Evolutionary conservation across 306 rosid species (phyloP).

Genomic region (Vachellia pachyceras): DNA sequence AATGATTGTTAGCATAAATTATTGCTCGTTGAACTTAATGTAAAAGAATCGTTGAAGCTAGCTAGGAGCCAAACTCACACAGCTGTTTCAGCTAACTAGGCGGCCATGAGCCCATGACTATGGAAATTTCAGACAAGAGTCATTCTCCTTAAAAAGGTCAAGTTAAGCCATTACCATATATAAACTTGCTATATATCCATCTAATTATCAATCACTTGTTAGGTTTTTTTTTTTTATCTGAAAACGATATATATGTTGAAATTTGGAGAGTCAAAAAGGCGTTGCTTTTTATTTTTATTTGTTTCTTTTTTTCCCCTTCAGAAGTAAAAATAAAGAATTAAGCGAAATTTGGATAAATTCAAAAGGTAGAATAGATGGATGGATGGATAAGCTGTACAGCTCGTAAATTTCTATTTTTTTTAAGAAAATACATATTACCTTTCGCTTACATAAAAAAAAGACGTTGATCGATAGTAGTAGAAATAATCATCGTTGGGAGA

Average conservation of each 20-base stretch:
- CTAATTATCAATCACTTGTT: not conserved
- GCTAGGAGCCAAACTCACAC: too few species aligned
- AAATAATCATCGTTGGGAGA: not conserved
- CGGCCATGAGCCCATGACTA: too few species aligned
- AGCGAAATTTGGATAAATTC: not conserved
- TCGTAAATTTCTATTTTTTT: not conserved
- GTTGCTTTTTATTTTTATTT: too few species aligned
- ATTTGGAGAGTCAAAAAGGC: not conserved
- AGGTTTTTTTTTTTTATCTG: not conserved
- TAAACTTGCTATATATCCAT: not conserved
- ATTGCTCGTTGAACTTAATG: not conserved
- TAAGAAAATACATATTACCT: not conserved
- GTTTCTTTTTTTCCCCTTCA: too few species aligned
- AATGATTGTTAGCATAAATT: not conserved
- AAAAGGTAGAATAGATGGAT: not conserved
- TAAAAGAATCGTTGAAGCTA: not conserved
- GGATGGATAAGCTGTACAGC: not conserved
- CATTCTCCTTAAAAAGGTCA: not conserved
- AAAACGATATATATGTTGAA: not conserved
- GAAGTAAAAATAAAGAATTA: too few species aligned
- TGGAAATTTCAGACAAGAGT: not conserved
- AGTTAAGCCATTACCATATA: not conserved
- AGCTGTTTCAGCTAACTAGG: too few species aligned
- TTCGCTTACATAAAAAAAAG: not conserved
- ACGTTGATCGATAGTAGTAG: not conserved